Conservation (phyloP, 2,329 filamentous ascomycete genomes). For the Colletotrichum sp. region DNA sequence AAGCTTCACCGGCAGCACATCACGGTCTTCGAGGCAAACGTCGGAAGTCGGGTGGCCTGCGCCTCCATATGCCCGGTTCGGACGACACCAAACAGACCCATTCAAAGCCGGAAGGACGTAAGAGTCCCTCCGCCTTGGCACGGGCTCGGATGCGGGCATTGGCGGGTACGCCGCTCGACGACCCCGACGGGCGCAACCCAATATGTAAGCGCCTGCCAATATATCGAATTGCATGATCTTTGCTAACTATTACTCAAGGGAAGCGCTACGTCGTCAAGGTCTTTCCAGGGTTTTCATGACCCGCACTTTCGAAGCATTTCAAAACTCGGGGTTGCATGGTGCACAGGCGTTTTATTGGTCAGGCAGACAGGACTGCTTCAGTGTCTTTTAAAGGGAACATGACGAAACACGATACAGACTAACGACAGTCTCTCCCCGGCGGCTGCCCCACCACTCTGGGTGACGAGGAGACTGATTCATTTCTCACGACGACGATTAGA, state of each 20-base stretch:
- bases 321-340: constrained; percentile 4
- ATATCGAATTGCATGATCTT: not conserved
- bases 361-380: constrained; percentile 7
- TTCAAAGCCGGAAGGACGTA: constrained; percentile 32
- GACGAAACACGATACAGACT: not conserved
- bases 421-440: constrained; percentile 4
- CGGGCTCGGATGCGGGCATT: constrained; percentile 49
- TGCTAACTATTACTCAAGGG: constrained; percentile 34
- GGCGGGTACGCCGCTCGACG: constrained; percentile 47
- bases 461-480: not conserved
- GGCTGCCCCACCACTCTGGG: not conserved
- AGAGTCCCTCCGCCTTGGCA: constrained; percentile 49
- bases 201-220: constrained; percentile 38
- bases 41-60: constrained; percentile 1
- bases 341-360: constrained; percentile 11
- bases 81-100: not conserved
- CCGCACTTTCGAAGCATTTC: not conserved
- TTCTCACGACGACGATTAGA: constrained; percentile 3
- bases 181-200: constrained; percentile 43
- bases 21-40: constrained; percentile 8
- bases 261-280: constrained; percentile 46
- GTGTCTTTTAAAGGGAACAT: not conserved
- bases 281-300: constrained; percentile 42
- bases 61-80: constrained; percentile 4
- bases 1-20: not conserved